phyloP scores from a whole-genome alignment of 768 basidiomycete species.

The Amanita pallidorosea region DNA sequence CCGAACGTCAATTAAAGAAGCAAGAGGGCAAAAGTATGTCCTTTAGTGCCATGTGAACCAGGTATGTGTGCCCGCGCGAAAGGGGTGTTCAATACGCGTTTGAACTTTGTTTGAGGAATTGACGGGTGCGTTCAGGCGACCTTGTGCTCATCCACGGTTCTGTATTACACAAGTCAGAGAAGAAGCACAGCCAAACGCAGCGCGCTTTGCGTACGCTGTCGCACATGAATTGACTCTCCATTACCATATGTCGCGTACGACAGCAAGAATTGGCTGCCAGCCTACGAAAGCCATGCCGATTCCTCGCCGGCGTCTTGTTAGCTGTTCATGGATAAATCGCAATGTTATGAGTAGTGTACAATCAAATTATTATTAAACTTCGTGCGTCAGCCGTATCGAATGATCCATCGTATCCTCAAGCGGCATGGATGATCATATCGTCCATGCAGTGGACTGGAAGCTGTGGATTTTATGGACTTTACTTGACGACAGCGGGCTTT shows the following conservation, averaged over 20 bases:
- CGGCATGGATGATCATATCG: too few species aligned
- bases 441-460: too few species aligned
- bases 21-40: conserved; percentile 38
- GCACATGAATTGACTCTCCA: conserved; percentile 86
- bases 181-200: conserved; percentile 69
- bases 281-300: conserved; percentile 75
- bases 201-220: conserved; percentile 92
- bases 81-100: not conserved
- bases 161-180: conserved; percentile 86
- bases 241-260: conserved; percentile 67
- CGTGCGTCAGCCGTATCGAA: too few species aligned
- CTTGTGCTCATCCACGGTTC: conserved; percentile 90
- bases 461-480: too few species aligned
- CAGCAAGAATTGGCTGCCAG: conserved; percentile 91
- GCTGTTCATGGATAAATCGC: not conserved
- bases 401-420: too few species aligned
- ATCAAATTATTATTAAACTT: too few species aligned
- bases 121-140: conserved; percentile 45
- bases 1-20: conserved; percentile 11
- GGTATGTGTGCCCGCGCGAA: conserved; percentile 30
- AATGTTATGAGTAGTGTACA: not conserved
- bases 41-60: conserved; percentile 64
- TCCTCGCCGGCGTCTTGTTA: conserved; percentile 58
- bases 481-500: too few species aligned
- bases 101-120: too few species aligned